Evolutionary conservation across 1,139 yeast genomes (phyloP), one percentile per base, ranked within the genome.

Genomic region (Kurtzmaniella natalensis): DNA sequence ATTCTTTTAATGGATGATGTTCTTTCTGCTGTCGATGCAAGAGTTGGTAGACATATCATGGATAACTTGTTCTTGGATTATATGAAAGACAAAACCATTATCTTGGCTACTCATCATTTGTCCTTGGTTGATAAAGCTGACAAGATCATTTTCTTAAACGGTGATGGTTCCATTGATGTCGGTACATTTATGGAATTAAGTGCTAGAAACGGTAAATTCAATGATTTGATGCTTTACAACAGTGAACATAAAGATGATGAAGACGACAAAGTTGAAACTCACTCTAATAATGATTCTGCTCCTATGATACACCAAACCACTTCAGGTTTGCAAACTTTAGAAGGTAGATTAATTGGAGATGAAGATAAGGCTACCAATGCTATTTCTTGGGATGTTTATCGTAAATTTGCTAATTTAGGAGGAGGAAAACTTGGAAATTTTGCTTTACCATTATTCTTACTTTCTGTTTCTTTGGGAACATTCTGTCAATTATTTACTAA

Each of bases 1-100:
- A 74, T 81, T 27, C 60, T 82, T 16, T 53, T 84, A 36, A 63
- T 84, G 34, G 94, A 84, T 48, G 94, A 84, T 53, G 88, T 84
- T 7, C 60, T 84, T 35, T 76, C 85, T 59, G 94, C 94, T 4
- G 94, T 84, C 8, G 94, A 84, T 59, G 83, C 92, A 7, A 78
- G 81, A 50, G 94, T 84, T 19, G 89, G 92, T 29, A 76, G 73
- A 44, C 81, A 77, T 45, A 81, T 84, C 33, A 72, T 83, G 69
- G 78, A 77, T 36, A 59, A 75, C 19, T 83, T 92, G 55, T 57
- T 84, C 35, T 39, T 68, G 39, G 86, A 81, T 0, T 43, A 74
- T 32, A 51, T 84, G 46, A 52, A 54, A 24, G 55, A 59, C n/a
- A 75, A 70, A 46, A 84, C 94, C 0, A 66, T 89, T 41, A 51